phyloP scores from a whole-genome alignment of 345 rosid species.

The Brassica napus region Da-Ae NC_063446.1:31497001-31497500 shows the following conservation, averaged over 20 bases:
- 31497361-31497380: conserved; percentile 79
- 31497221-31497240: conserved; percentile 47
- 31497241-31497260: conserved; percentile 72
- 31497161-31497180: conserved; percentile 52
- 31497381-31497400: conserved; percentile 72
- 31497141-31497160: conserved; percentile 41
- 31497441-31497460: conserved; percentile 53
- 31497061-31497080: conserved; percentile 47
- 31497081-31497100: conserved; percentile 62
- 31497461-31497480: conserved; percentile 98
- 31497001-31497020: conserved; percentile 46
- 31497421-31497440: neutral
- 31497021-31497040: conserved; percentile 52
- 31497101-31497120: conserved; percentile 66
- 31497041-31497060: conserved; percentile 54
- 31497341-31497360: conserved; percentile 65
- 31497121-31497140: conserved; percentile 58
- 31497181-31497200: conserved; percentile 52
- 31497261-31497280: conserved; percentile 91
- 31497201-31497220: conserved; percentile 50
- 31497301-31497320: conserved; percentile 99
- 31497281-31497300: conserved; percentile 99
- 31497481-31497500: conserved; percentile 97
- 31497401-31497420: too few relatives aligned
- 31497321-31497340: conserved; percentile 98